Base-by-base conservation (phyloP, 2,329 filamentous ascomycete species). In the Phaeosphaeria sp. region DNA sequence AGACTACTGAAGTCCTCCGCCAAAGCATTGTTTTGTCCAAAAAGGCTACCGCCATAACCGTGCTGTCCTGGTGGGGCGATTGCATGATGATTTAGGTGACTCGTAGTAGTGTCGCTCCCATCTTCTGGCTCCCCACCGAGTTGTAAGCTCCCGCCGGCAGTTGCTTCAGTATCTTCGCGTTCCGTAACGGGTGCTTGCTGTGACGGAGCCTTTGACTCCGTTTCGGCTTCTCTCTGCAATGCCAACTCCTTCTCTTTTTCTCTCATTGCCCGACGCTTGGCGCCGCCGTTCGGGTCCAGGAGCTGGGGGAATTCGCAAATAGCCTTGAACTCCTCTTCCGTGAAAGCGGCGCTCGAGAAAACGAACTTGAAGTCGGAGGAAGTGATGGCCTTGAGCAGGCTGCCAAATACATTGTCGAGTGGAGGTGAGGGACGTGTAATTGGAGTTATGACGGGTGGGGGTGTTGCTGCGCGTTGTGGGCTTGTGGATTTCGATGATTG, bases 61-160 rank as follows among this genome's bases (percentile, higher is more conserved):
- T 90, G 86, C 69, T 93, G 90, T 33, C 92, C 90, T 10, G 93
- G 91, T 2, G 90, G 89, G 68, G 93, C 92, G 7, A 92, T 88
- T 13, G 86, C 87, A 58, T 85, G 82, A 58, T 87, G 86, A 50
- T 88, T 85, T 59, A 88, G 85, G 57, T 86, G 85, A 44, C 85
- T 83, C 42, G 67, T 84, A 84, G 47, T 76, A 73, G 66, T 84
- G 80, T 92, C 89, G 60, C 73, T 72, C 6, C 86, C 84, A 65
- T 96, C 92, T 73, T 98, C 94, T 0, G 94, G 94, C 74, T 98
- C 94, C 44, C 94, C 94, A 56, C 94, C 94, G 18, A 98, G 84
- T 57, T 96, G 93, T 56, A 95, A 83, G 73, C 94, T 98, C 15
- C 91, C 91, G 65, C 90, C 74, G 33, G 71, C 73, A 11, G 73